Base-by-base conservation (phyloP, 176 grass and related monocot species). In the Aegilops tauschii region DNA sequence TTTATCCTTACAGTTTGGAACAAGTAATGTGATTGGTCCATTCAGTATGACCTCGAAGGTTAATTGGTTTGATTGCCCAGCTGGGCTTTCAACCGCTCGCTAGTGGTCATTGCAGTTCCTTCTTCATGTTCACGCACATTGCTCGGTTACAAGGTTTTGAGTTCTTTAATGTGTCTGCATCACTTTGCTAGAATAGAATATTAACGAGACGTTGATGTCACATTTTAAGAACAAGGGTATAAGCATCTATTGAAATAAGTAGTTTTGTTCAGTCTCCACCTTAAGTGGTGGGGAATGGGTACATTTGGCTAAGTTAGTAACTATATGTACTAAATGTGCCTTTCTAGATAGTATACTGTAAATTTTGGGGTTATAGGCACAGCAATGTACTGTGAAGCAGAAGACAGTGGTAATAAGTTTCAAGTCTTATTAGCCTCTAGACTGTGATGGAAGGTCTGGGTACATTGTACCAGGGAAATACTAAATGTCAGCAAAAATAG, bases 251-350 rank as follows among this genome's bases (percentile, higher is more conserved):
- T n/a, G 56, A 20, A 75, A 49, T 28, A 62, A 61, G 11, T 44
- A 44, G 25, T 65, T 54, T 1, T 65, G 58, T 50, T 86, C 31
- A 36, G 9, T 79, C 34, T 83, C 37, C 28, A 73, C 52, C 23
- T 31, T 73, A 36, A 79, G 6, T 13, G 83, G 34, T 23, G 16
- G 20, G 50, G 29, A 12, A 45, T 47, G 16, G 9, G 21, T 81
- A 68, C 20, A 23, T 18, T 39, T 50, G 18, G 6, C 63, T 85
- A 30, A 88, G n/a, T 70, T 84, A 37, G 28, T 64, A 69, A 39
- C 21, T 71, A 21, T 82, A 68, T 9, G 18, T 49, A 93, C 5
- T 98, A 82, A 82, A 81, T 83, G 8, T 79, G 67, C 44, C 56
- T 77, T 65, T 50, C 72, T 61, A 75, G 47, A 36, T 84, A 71